Base-by-base conservation (phyloP, 306 rosid genomes). In the Pterocarpus santalinus region DNA sequence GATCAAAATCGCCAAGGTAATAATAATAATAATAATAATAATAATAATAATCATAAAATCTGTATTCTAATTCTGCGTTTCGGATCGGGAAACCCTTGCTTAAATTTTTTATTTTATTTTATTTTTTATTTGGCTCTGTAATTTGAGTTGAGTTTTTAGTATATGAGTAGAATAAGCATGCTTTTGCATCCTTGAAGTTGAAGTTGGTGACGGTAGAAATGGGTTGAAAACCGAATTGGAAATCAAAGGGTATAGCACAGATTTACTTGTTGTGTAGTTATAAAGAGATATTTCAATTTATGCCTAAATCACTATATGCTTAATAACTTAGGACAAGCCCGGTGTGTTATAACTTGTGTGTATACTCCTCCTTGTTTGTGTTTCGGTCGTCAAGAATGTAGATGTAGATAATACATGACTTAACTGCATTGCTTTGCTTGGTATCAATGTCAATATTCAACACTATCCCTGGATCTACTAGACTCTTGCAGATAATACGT, bases 1-100 rank as follows among this genome's bases (percentile, higher is more conserved):
- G 82, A 89, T 93, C 85, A 95, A 85, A 82, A 15, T 84, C 44
- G 92, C 96, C 11, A 89, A 93, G 98, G 98, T 92, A 75, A 44
- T 63, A 15, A 5, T n/a, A 5, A 15, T n/a, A n/a, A n/a, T n/a
- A n/a, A n/a, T n/a, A n/a, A n/a, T n/a, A n/a, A n/a, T 92, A 75
- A 44, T 63, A 15, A 5, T 9, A 7, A 12, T 7, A 9, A 5
- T 5, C 6, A 8, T 7, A 43, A 17, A 16, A 90, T 49, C 7
- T 16, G 0, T 32, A 3, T 64, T 65, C 14, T 34, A 75, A 8
- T 15, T 32, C 4, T 32, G 5, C 4, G 8, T 28, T 61, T 62
- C 1, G 28, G 38, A 53, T 30, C 5, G 60, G 47, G 57, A 35
- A 77, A 22, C 34, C 65, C 28, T 69, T 47, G 30, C 57, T 14